These are phyloP conservation scores for Pseudomonodictys pantanalensis DNA, from an alignment of 495 filamentous ascomycete species.

Conservation along the genomic window DNA sequence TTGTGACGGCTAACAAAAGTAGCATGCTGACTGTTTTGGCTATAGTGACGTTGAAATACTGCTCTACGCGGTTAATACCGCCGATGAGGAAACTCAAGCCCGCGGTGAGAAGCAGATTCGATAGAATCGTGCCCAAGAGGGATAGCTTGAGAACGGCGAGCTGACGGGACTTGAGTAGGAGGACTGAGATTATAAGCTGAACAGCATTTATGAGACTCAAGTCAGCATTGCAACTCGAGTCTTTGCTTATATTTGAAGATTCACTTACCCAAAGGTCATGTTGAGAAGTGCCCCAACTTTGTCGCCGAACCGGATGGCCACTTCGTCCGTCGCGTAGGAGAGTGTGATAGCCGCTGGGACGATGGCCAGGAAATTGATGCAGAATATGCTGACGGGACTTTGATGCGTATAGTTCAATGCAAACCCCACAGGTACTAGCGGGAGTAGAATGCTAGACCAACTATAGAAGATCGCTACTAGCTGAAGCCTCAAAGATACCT, in stretches of 20 bases:
- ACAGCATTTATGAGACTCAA: background rate
- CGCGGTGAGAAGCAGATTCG: constrained; percentile 25
- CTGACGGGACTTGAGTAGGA: constrained; percentile 21
- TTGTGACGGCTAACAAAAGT: constrained; percentile 5
- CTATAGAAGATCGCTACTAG: background rate
- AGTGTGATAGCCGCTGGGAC: background rate
- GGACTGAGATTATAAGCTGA: constrained; percentile 27
- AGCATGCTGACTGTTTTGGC: constrained; percentile 8
- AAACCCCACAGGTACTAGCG: constrained; percentile 21
- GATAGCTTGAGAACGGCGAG: constrained; percentile 16
- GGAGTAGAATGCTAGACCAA: constrained; percentile 9
- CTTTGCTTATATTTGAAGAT: background rate
- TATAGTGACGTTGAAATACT: constrained; percentile 14
- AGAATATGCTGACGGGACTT: constrained; percentile 8
- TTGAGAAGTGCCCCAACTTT: background rate
- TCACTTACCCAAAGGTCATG: constrained; percentile 9
- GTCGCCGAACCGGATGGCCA: background rate
- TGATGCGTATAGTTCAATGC: constrained; percentile 24
- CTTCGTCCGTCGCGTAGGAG: background rate
- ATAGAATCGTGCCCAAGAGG: constrained; percentile 23
- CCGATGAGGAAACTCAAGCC: constrained; percentile 29
- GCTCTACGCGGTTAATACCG: constrained; percentile 16
- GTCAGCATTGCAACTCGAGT: background rate
- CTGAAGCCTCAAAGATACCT: no score
- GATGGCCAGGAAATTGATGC: constrained; percentile 28